Base-by-base conservation (phyloP, 2,329 filamentous ascomycete species). In the Aspergillus flavus region DNA sequence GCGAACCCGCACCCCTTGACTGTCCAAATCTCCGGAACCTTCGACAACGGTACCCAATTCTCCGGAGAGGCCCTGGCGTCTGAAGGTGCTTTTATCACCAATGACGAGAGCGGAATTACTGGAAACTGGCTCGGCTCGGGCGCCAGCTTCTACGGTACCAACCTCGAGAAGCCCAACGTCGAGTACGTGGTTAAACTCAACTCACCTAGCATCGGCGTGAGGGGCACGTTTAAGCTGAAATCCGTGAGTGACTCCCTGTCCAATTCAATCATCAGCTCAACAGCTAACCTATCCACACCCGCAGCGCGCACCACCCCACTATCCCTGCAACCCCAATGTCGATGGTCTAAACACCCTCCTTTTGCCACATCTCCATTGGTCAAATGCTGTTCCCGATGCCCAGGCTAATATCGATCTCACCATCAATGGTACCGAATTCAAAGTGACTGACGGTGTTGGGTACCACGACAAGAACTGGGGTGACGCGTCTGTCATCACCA, bases 401-500 rank as follows among this genome's bases (percentile, higher is more conserved):
- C 59, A 66, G 19, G 75, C 67, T 5, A 64, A 52, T 3, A 75
- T 76, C 1, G 67, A 75, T 23, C 63, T 78, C 54, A 66, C 34
- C 0, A 69, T 78, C 32, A 59, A 66, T 11, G 79, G 77, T 6
- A 69, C 64, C n/a, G 45, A 48, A 11, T 50, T 81, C 12, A 59
- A 62, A 3, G 80, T 80, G 66, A 65, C 69, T 6, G 41, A n/a
- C 41, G 80, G 81, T 1, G 41, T 72, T 0, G 81, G 74, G 0
- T 83, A 83, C 64, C 81, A 83, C 63, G 82, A 83, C 62, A 82
- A 80, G 77, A 83, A 83, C 66, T 83, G 80, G 80, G 75, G 76
- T 11, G 72, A 78, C 64, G 63, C 64, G 43, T 73, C 77, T 2
- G 79, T 82, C 61, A 28, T 60, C 12, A 59, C 32, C 1, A 43